Conservation (phyloP, 1,284 basidiomycete species). For the Coniferiporia sulphurascens region DNA sequence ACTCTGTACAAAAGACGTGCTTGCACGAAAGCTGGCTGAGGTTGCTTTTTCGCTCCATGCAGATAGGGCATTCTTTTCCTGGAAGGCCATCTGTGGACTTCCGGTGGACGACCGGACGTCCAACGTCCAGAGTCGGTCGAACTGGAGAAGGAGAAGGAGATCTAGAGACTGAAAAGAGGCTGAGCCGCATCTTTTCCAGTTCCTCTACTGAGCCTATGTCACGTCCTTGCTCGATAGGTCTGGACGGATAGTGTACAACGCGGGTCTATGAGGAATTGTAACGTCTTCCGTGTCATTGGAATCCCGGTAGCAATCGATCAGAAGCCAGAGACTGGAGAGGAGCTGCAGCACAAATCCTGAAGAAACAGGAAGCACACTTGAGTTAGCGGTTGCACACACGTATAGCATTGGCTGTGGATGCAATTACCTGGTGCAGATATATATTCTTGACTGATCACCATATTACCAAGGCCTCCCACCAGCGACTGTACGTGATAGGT, state of each 20-base stretch:
- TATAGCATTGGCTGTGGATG: too few species aligned
- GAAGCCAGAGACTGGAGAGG: background rate
- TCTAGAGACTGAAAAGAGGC: background rate
- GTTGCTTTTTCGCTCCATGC: background rate
- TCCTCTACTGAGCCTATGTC: background rate
- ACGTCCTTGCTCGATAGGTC: too few species aligned
- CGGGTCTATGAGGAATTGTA: too few species aligned
- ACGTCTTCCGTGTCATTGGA: background rate
- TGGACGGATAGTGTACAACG: too few species aligned
- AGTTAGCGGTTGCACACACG: too few species aligned
- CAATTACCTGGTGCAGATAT: too few species aligned
- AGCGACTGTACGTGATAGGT: background rate
- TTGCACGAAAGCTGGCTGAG: constrained; percentile 5
- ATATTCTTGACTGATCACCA: background rate
- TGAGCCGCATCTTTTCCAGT: background rate
- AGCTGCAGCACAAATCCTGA: constrained; percentile 3
- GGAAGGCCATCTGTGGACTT: background rate
- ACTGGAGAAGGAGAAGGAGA: constrained; percentile 3
- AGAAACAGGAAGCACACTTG: background rate
- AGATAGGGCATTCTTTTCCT: constrained; percentile 7
- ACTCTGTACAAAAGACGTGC: constrained; percentile 10
- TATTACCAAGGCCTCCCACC: background rate
- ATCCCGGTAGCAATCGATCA: background rate
- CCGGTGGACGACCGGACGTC: background rate
- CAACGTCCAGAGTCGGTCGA: background rate